Conservation (phyloP, 257 asterid species). For the Sherardia arvensis region DNA sequence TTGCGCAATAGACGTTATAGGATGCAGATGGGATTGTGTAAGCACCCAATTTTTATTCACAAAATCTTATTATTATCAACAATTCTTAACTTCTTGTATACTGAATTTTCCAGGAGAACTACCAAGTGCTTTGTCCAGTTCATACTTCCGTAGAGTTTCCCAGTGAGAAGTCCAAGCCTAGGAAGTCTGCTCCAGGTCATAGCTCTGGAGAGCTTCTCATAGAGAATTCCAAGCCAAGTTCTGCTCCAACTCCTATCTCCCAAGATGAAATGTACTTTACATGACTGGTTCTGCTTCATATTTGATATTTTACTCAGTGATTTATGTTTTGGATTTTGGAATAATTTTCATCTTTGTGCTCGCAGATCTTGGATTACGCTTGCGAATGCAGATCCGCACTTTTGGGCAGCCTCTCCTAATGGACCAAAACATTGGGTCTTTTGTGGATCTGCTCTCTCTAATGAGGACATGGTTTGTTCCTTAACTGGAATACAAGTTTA, state of each 20-base stretch:
- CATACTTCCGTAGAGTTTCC: slow-evolving; percentile 70
- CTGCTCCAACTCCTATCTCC: background rate
- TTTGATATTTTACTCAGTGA: background rate
- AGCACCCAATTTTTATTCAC: slow-evolving; percentile 10
- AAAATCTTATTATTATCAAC: background rate
- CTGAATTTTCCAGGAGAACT: slow-evolving; percentile 48
- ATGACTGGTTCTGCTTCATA: background rate
- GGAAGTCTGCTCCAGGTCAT: slow-evolving; percentile 14
- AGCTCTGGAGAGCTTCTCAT: slow-evolving; percentile 50
- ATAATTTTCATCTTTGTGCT: slow-evolving; percentile 9
- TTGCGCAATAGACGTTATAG: slow-evolving; percentile 58
- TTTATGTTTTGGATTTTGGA: background rate
- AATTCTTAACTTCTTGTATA: background rate
- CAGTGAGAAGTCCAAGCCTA: slow-evolving; percentile 41
- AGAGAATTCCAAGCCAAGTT: slow-evolving; percentile 45
- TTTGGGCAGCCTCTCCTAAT: slow-evolving; percentile 32
- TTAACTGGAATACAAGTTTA: background rate
- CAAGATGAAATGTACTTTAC: slow-evolving; percentile 36
- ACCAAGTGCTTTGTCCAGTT: slow-evolving; percentile 67
- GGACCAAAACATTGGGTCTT: slow-evolving; percentile 55
- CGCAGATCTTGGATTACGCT: slow-evolving; percentile 30
- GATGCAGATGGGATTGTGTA: slow-evolving; percentile 90
- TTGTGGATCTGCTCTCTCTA: slow-evolving; percentile 84
- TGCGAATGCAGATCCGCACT: slow-evolving; percentile 24
- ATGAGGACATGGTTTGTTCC: slow-evolving; percentile 57